Base-by-base conservation (phyloP, 495 filamentous ascomycete species). In the Pyrenula massariospora region DNA sequence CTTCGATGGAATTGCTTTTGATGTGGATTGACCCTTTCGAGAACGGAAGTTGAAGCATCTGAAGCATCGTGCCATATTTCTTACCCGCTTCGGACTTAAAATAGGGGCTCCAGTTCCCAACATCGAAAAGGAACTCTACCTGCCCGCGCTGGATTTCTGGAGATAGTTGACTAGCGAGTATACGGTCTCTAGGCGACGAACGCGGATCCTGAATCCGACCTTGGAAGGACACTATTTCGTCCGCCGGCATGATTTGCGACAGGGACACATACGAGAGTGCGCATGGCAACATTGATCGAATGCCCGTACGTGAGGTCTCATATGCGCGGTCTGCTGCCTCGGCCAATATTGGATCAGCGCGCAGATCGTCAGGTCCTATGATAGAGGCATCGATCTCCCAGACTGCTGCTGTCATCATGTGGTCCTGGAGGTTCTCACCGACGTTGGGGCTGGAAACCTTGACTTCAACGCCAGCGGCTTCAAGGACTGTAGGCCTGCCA, bases 391-490 rank as follows among this genome's bases (percentile, higher is more conserved):
- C 66, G 24, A 80, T 68, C 59, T 81, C 77, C 48, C 70, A 78
- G 15, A 78, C 66, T 21, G 66, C 66, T 11, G 24, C 15, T 22
- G 49, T 65, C 73, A 76, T 74, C 53, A 75, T 57, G 57, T 82
- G 79, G 24, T 82, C 79, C 58, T 84, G 80, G 2, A 83, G 63
- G 48, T 82, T 82, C 53, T 77, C 72, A 3, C 80, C 80, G 1
- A 83, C 79, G 19, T 73, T 73, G 0, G 74, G 63, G 25, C 72
- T 73, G 22, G 73, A 62, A 2, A 79, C 62, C 22, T 73, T 70
- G 2, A 73, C 59, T 0, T 66, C 59, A 22, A 84, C 73, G 0
- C 73, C 71, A 3, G 70, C 70, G 0, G 62, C 60, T 1, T 66
- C 52, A 0, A 84, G 70, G 1, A 79, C 49, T 10, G 61, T 55